Base-by-base conservation (phyloP, 306 rosid species). In the Ammopiptanthus mongolicus region DNA sequence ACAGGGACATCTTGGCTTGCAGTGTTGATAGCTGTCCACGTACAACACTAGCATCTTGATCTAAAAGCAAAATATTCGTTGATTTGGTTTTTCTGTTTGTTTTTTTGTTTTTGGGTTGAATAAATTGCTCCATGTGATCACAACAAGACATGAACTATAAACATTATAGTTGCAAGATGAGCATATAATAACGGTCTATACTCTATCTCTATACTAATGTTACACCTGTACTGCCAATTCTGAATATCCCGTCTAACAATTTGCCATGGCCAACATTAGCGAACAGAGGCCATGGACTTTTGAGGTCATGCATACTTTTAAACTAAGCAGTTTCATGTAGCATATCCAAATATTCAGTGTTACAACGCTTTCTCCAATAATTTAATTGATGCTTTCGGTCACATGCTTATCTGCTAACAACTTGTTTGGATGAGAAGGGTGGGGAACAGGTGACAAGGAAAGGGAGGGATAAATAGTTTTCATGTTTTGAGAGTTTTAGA, bases 1-100 rank as follows among this genome's bases (percentile, higher is more conserved):
- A 95, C 62, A 87, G 81, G 77, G 96, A 91, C 84, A 91, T 95
- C 81, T 84, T 95, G 81, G 97, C 92, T 69, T 91, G 97, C 74
- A 39, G 86, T 11, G 82, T 82, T 46, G 98, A 87, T 84, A 87
- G 84, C 74, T 95, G 97, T 74, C 80, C 90, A 7, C 61, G 81
- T 14, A 86, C 85, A 14, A 86, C 98, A 31, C 76, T 86, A 23
- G 97, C 98, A 50, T 83, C 86, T 80, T 93, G 84, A 91, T 65
- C 61, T 41, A 13, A 55, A 51, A 44, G 28, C 12, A 69, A 23
- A 37, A 17, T 0, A 13, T 1, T n/a, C 69, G 65, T 74, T 69
- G 61, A 23, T 62, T 81, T 53, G 23, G 15, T 36, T 48, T 33
- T 8, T n/a, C n/a, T n/a, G 1, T 42, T 66, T 50, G 0, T 15